phyloP scores from a whole-genome alignment of 2,329 filamentous ascomycete genomes.

The Fusarium sambucinum region DNA sequence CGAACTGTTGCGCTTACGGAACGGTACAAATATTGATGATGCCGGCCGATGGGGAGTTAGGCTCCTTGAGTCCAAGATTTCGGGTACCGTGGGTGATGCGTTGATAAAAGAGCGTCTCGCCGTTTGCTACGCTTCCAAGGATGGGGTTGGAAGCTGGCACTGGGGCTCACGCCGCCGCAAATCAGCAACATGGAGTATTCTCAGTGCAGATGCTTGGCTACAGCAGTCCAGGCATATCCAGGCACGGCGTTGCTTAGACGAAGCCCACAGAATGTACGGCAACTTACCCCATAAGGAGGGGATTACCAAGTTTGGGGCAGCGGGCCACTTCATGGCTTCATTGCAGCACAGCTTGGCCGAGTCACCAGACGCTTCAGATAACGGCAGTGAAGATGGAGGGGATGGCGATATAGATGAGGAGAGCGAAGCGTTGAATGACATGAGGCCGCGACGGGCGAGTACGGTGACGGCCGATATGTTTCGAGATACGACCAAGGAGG shows the following conservation, averaged over 20 bases:
- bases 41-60: slow-evolving; percentile 87
- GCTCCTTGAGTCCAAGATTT: slow-evolving; percentile 81
- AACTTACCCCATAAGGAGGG: slow-evolving; percentile 63
- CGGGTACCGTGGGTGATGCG: slow-evolving; percentile 81
- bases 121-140: slow-evolving; percentile 82
- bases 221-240: slow-evolving; percentile 80
- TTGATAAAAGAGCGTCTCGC: slow-evolving; percentile 88
- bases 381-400: slow-evolving; percentile 57
- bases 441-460: slow-evolving; percentile 67
- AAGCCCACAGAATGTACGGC: slow-evolving; percentile 70
- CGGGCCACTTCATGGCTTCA: slow-evolving; percentile 64
- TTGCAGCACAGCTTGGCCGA: slow-evolving; percentile 64
- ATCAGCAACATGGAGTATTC: slow-evolving; percentile 87
- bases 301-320: slow-evolving; percentile 63
- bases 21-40: slow-evolving; percentile 84
- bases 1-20: slow-evolving; percentile 85
- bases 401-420: slow-evolving; percentile 63
- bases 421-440: slow-evolving; percentile 66
- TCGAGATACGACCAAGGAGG: slow-evolving; percentile 49
- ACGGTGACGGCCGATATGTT: slow-evolving; percentile 64
- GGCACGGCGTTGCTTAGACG: slow-evolving; percentile 80
- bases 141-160: slow-evolving; percentile 71
- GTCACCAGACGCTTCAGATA: slow-evolving; percentile 56
- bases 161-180: slow-evolving; percentile 84
- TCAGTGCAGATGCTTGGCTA: slow-evolving; percentile 88